Conservation (phyloP, 371 early-diverging fungal species). For the Rhizopus stolonifer region DNA sequence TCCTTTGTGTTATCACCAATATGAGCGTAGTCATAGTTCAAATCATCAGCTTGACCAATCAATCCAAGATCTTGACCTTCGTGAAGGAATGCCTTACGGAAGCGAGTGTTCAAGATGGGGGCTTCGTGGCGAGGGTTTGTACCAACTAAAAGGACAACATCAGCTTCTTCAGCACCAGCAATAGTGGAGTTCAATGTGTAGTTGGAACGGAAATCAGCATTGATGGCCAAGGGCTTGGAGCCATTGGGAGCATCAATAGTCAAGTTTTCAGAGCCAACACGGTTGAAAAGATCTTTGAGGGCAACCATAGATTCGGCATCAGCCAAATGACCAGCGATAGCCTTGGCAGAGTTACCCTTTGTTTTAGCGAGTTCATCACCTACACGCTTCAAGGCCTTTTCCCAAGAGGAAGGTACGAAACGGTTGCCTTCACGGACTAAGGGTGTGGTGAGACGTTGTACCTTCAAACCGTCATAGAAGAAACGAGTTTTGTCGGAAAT, state of each 20-base stretch:
- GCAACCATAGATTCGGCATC: conserved; percentile 84
- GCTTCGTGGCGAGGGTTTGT: conserved; percentile 98
- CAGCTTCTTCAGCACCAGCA: conserved; percentile 88
- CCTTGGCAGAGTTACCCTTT: conserved; percentile 67
- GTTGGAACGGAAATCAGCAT: conserved; percentile 86
- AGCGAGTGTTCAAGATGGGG: conserved; percentile 91
- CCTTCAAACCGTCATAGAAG: conserved; percentile 93
- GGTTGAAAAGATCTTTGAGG: conserved; percentile 92
- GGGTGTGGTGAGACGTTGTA: conserved; percentile 92
- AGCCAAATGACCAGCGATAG: conserved; percentile 92
- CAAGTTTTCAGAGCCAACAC: conserved; percentile 83
- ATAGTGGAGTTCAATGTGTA: conserved; percentile 86
- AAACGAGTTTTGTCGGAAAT: conserved; percentile 97
- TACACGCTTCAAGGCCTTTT: conserved; percentile 79
- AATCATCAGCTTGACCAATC: conserved; percentile 73
- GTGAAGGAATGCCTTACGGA: conserved; percentile 91
- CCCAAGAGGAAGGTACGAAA: conserved; percentile 87
- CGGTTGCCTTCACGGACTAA: conserved; percentile 83
- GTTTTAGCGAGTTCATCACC: conserved; percentile 62
- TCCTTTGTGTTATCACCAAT: conserved; percentile 70
- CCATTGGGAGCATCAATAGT: conserved; percentile 71
- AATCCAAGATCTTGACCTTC: conserved; percentile 79
- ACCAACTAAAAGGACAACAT: conserved; percentile 88
- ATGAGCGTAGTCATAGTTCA: conserved; percentile 92
- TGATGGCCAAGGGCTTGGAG: conserved; percentile 57